Percentiles rank a stretch among this genome's conserved stretches.
These are phyloP conservation scores for Huiozyma sinensis DNA, from an alignment of 805 yeast species.

Conservation along the genomic window DNA sequence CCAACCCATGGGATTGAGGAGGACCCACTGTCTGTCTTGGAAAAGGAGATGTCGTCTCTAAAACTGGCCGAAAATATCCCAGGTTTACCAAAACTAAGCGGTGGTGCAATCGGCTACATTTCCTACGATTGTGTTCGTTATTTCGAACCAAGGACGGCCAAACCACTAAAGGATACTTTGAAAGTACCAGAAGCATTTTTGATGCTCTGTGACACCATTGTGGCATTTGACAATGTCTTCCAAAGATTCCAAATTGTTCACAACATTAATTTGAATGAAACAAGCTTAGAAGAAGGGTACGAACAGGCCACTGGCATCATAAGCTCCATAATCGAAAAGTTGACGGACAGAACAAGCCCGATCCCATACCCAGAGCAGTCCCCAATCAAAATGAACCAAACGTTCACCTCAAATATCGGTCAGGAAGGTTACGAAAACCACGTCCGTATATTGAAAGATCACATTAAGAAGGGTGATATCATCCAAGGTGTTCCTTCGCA, in stretches of 20 bases:
- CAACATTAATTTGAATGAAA: constrained; percentile 46
- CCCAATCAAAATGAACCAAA: constrained; percentile 54
- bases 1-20: constrained; percentile 36
- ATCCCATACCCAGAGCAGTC: constrained; percentile 65
- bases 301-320: constrained; percentile 48
- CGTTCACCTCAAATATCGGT: constrained; percentile 82
- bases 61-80: constrained; percentile 64
- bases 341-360: constrained; percentile 35
- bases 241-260: constrained; percentile 86
- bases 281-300: constrained; percentile 35
- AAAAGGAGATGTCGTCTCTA: constrained; percentile 55
- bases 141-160: constrained; percentile 84
- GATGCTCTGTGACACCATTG: constrained; percentile 82
- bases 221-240: constrained; percentile 89
- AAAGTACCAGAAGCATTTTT: constrained; percentile 83
- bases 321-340: constrained; percentile 38
- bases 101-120: constrained; percentile 95
- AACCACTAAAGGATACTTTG: constrained; percentile 65
- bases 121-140: constrained; percentile 95
- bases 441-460: constrained; percentile 63
- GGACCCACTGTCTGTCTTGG: constrained; percentile 73
- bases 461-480: constrained; percentile 84
- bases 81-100: constrained; percentile 73
- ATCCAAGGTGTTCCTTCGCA: constrained; percentile 98
- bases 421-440: constrained; percentile 85